These are phyloP conservation scores for Phytophthora pinifolia DNA, from an alignment of 352 stramenopile species.

Conservation along the genomic window DNA sequence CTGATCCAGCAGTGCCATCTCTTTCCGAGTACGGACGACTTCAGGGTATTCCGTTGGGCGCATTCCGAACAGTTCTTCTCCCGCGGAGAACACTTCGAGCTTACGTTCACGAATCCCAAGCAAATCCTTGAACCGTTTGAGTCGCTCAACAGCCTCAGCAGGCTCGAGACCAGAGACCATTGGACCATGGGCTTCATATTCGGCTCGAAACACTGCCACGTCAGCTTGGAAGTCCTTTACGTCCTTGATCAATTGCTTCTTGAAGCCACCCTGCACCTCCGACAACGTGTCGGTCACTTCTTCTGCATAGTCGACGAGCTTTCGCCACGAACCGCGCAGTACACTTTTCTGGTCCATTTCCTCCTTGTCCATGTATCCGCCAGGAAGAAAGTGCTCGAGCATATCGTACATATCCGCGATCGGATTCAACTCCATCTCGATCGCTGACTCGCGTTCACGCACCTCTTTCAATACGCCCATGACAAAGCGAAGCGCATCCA, in stretches of 20 bases:
- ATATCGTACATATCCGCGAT: conserved; percentile 91
- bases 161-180: conserved; percentile 81
- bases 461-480: conserved; percentile 88
- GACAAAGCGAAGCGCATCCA: conserved; percentile 78
- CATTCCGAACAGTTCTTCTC: conserved; percentile 91
- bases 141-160: conserved; percentile 76
- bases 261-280: conserved; percentile 87
- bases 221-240: conserved; percentile 85
- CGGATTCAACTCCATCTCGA: conserved; percentile 89
- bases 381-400: conserved; percentile 87
- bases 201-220: conserved; percentile 58
- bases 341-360: conserved; percentile 93
- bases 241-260: conserved; percentile 90
- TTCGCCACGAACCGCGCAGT: conserved; percentile 79
- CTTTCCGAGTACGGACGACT: conserved; percentile 87
- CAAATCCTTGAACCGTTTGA: conserved; percentile 88
- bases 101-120: conserved; percentile 76
- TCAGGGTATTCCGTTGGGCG: conserved; percentile 74
- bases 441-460: conserved; percentile 81
- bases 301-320: conserved; percentile 89
- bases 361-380: conserved; percentile 84
- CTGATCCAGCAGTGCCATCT: conserved; percentile 83
- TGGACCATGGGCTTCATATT: conserved; percentile 66
- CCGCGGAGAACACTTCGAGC: conserved; percentile 84
- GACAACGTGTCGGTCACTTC: conserved; percentile 86